phyloP scores from a whole-genome alignment of 2,329 filamentous ascomycete species.

The Calycina herbarum region DNA sequence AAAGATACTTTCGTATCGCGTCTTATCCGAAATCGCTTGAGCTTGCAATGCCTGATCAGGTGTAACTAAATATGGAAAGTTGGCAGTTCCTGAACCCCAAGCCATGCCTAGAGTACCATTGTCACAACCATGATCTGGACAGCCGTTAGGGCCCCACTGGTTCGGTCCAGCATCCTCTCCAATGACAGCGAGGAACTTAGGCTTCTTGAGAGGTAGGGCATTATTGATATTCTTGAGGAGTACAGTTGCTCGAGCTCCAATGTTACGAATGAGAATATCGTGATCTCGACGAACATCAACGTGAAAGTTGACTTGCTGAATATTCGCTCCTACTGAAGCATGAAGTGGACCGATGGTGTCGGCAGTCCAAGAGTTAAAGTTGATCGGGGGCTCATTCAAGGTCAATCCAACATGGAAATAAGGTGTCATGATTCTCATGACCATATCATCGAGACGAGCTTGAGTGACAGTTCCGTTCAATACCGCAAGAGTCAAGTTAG shows the following conservation, averaged over 20 bases:
- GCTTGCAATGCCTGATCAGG: slow-evolving; percentile 70
- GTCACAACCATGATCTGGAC: slow-evolving; percentile 64
- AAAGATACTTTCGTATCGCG: slow-evolving; percentile 65
- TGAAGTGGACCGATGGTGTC: slow-evolving; percentile 74
- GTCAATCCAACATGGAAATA: slow-evolving; percentile 66
- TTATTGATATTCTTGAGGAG: slow-evolving; percentile 80
- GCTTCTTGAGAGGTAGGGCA: slow-evolving; percentile 73
- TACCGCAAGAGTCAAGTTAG: slow-evolving; percentile 83
- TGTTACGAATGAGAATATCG: slow-evolving; percentile 68
- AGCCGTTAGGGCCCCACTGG: slow-evolving; percentile 69
- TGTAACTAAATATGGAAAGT: slow-evolving; percentile 77
- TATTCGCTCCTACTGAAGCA: slow-evolving; percentile 58
- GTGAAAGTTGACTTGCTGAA: slow-evolving; percentile 73
- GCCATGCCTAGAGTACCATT: slow-evolving; percentile 69
- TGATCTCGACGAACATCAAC: slow-evolving; percentile 83
- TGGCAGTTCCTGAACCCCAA: slow-evolving; percentile 75
- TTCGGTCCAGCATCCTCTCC: slow-evolving; percentile 82
- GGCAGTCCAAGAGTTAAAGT: slow-evolving; percentile 85
- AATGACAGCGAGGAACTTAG: slow-evolving; percentile 73
- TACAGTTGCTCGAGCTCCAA: slow-evolving; percentile 79
- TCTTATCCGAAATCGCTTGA: slow-evolving; percentile 60
- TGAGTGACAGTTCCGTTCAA: slow-evolving; percentile 86
- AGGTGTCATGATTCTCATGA: slow-evolving; percentile 74
- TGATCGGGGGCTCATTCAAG: slow-evolving; percentile 54
- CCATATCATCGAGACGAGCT: slow-evolving; percentile 90